Evolutionary conservation across 108 stramenopile genomes (phyloP).

Genomic region (Cylindrotheca closterium): DNA sequence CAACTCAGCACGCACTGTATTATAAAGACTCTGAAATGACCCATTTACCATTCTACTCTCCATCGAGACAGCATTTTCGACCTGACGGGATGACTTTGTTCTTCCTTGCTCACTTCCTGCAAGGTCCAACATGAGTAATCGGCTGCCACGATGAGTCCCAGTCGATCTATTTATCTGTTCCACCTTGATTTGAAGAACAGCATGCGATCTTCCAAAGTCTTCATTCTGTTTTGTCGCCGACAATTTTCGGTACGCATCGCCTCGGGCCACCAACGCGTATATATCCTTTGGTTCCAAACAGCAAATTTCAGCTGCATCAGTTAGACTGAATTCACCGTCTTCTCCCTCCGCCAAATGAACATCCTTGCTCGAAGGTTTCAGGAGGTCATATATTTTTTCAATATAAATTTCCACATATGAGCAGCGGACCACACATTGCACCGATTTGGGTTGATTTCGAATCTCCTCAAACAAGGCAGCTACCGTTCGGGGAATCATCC

Average conservation of each 20-base stretch:
- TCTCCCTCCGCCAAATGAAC: conserved; percentile 7
- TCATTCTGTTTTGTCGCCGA: conserved; percentile 76
- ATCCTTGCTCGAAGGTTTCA: conserved; percentile 48
- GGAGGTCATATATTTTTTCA: conserved; percentile 89
- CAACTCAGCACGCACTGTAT: conserved; percentile 69
- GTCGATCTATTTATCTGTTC: conserved; percentile 56
- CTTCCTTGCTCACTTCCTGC: conserved; percentile 82
- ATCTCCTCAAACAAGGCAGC: conserved; percentile 60
- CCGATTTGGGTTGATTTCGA: conserved; percentile 31
- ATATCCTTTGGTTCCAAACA: conserved; percentile 72
- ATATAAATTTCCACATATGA: conserved; percentile 96
- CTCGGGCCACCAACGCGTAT: conserved; percentile 65
- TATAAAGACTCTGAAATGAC: conserved; percentile 69
- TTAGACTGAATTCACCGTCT: conserved; percentile 9
- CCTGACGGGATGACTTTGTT: conserved; percentile 23
- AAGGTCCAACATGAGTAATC: conserved; percentile 80
- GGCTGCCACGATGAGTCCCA: conserved; percentile 43
- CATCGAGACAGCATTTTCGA: conserved; percentile 45
- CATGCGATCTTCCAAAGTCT: conserved; percentile 86
- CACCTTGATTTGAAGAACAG: conserved; percentile 70
- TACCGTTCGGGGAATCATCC: conserved; percentile 70
- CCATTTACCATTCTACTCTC: conserved; percentile 84
- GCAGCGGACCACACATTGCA: conserved; percentile 76
- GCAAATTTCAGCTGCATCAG: conserved; percentile 61
- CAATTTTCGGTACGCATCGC: conserved; percentile 74